Evolutionary conservation across 2,329 filamentous ascomycete genomes (phyloP), one percentile per base, ranked within the genome.

Genomic region (Cladobotryum protrusum): DNA sequence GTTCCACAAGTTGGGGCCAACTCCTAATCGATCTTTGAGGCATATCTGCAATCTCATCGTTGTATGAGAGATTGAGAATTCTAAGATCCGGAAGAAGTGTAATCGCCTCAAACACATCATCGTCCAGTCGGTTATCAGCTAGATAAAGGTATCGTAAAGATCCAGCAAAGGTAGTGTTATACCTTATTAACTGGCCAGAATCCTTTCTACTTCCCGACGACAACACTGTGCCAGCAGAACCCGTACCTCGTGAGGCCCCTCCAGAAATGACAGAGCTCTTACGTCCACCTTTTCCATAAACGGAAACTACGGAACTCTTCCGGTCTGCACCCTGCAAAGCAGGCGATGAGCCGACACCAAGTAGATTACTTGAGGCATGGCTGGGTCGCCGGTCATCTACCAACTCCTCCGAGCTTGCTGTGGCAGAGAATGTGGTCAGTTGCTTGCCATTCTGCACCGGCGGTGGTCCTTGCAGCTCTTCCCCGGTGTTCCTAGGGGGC

Each of bases 91-190:
- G 78, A 4, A 97, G 78, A 3, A 92, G 74, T 1, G 83, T 87
- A 41, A 99, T 77, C 66, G 97, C 88, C 56, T 96, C 90, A 63
- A 97, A 97, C 0, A 96, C 87, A 59, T 97, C 92, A 60, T 97
- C 93, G 49, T 93, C 88, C 19, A 99, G 78, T 53, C 91, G 83
- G 64, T 99, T 99, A 64, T 99, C 93, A 7, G 93, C 93, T 52
- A 99, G 75, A 61, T 89, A 92, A 0, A 99, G 72, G 61, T 95
- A 86, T 45, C 86, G 80, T 54, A 99, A 72, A 5, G 90, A 95
- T 6, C 84, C 85, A 8, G 89, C 87, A 73, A 99, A 97, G 0
- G 93, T 99, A 56, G 85, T 88, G 15, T 84, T 81, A 50, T 95
- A 72, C 59, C 87, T 83, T 59, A 85, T 85, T 14, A 88, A 91